A percentile compares a stretch with the other conserved stretches of the same genome.
Conservation (phyloP, 2,329 filamentous ascomycete species). For the Aspergillus sp. region DNA sequence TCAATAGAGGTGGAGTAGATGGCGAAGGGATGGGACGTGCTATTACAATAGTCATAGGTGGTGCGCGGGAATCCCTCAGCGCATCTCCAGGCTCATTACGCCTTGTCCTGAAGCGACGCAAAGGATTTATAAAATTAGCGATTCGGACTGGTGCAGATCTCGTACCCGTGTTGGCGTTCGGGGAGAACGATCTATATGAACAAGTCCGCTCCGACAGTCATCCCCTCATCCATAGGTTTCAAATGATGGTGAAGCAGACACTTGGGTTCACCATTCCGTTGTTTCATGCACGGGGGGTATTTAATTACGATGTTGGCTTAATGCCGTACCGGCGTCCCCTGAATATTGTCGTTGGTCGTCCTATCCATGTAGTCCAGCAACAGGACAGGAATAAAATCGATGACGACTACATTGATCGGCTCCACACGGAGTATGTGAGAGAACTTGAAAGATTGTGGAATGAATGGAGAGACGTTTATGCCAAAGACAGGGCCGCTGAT, state of each 20-base stretch:
- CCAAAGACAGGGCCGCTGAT: constrained; percentile 43
- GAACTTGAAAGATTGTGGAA: constrained; percentile 53
- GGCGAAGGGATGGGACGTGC: constrained; percentile 86
- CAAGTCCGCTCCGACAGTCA: constrained; percentile 77
- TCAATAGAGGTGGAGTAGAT: constrained; percentile 76
- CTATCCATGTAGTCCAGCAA: constrained; percentile 67
- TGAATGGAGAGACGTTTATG: constrained; percentile 48
- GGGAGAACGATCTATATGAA: constrained; percentile 95
- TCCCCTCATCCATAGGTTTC: constrained; percentile 74
- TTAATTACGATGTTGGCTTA: constrained; percentile 96
- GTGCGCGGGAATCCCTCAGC: constrained; percentile 87
- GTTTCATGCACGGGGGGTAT: constrained; percentile 85
- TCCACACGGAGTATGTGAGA: constrained; percentile 75
- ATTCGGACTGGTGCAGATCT: constrained; percentile 90
- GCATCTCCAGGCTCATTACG: constrained; percentile 75
- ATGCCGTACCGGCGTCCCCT: constrained; percentile 89
- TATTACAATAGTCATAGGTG: constrained; percentile 93
- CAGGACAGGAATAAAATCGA: constrained; percentile 62
- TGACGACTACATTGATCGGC: constrained; percentile 72
- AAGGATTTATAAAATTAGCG: constrained; percentile 92
- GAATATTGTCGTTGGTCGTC: constrained; percentile 84
- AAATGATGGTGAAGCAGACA: constrained; percentile 79
- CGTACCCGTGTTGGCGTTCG: constrained; percentile 88
- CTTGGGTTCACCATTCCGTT: constrained; percentile 92
- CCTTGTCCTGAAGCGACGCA: constrained; percentile 77